Percentiles rank a stretch among this genome's conserved stretches.
Conservation (phyloP, 306 rosid genomes). For the Inga laurina region DNA sequence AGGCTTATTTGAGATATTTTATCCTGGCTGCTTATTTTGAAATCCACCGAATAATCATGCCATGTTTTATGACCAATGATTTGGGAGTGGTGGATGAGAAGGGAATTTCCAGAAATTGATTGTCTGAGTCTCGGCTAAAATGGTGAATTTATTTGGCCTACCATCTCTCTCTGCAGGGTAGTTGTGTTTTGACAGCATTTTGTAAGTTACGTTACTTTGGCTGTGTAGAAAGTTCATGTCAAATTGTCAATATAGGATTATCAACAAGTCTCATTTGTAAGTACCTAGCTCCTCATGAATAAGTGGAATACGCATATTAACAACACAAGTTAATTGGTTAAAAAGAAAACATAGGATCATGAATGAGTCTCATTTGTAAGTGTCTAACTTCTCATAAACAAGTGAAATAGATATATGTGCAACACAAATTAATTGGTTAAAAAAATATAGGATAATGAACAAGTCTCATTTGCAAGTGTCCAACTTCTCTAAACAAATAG, state of each 20-base stretch:
- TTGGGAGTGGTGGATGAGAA: slow-evolving; percentile 33
- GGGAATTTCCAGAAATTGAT: slow-evolving; percentile 19
- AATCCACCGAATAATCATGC: slow-evolving; percentile 30
- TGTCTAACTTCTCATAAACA: no score
- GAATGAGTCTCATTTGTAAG: no score
- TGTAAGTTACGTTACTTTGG: slow-evolving; percentile 35
- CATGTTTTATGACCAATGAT: slow-evolving; percentile 28
- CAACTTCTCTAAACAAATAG: no score
- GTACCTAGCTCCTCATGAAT: no score
- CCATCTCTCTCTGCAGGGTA: slow-evolving; percentile 32
- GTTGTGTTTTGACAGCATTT: slow-evolving; percentile 30
- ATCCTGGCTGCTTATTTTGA: slow-evolving; percentile 26
- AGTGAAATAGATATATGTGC: no score
- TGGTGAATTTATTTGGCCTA: slow-evolving; percentile 36
- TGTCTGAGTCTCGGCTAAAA: not conserved
- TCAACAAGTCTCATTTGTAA: no score
- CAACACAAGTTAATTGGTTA: no score
- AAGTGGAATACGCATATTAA: no score
- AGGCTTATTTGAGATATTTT: slow-evolving; percentile 65
- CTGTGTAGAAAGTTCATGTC: slow-evolving; percentile 28
- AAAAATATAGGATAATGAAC: no score
- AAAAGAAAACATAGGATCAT: no score
- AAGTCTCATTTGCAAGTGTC: no score
- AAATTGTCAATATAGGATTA: not conserved
- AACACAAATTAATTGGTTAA: no score